phyloP scores from a whole-genome alignment of 148 eudicot genomes.

The Vaccinium darrowii region DNA sequence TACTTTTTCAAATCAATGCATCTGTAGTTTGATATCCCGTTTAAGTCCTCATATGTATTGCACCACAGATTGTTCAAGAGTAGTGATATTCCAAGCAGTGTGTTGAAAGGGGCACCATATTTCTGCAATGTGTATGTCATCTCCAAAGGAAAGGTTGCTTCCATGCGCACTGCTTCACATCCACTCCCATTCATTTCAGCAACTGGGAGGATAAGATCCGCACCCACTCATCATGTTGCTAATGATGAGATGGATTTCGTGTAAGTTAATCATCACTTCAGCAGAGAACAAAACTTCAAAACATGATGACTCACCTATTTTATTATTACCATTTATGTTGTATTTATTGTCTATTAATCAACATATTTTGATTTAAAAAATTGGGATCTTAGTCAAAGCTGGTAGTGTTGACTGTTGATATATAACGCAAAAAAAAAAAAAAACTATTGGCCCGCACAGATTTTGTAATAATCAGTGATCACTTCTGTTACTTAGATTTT shows the following conservation, averaged over 20 bases:
- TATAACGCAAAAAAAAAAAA: no score
- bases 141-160: slow-evolving; percentile 19
- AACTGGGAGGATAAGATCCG: background rate
- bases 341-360: no score
- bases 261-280: background rate
- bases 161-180: slow-evolving; percentile 9
- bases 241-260: background rate
- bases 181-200: background rate
- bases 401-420: no score
- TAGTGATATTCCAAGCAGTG: slow-evolving; percentile 15
- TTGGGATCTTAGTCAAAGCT: no score
- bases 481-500: no score
- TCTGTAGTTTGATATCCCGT: background rate
- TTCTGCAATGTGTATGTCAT: slow-evolving; percentile 25
- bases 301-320: no score
- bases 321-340: no score
- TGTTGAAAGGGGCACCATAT: slow-evolving; percentile 26
- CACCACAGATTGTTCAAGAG: slow-evolving; percentile 22
- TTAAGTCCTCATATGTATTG: background rate
- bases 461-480: no score
- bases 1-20: background rate
- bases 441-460: no score
- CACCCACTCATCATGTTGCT: background rate
- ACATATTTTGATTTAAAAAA: no score
- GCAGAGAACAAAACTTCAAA: no score